Evolutionary conservation across 805 yeast species (phyloP).

Genomic region (Yamadazyma sp.): DNA sequence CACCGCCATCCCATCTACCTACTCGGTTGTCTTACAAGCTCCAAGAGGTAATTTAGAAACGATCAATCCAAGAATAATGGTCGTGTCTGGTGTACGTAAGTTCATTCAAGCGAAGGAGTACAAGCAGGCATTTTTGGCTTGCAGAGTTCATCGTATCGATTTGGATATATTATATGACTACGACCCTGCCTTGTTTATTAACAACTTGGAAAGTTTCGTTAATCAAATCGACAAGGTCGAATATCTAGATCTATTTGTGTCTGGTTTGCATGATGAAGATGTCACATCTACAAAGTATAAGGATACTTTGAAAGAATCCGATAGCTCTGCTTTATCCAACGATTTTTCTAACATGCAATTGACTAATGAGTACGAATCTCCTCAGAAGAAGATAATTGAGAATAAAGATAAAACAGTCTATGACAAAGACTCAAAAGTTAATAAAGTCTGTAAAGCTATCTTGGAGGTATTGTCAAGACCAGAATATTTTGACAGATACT

Average conservation of each 20-base stretch:
- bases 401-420: constrained; percentile 40
- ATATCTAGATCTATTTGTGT: constrained; percentile 80
- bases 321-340: constrained; percentile 10
- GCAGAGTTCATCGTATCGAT: constrained; percentile 90
- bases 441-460: constrained; percentile 72
- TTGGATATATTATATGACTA: constrained; percentile 88
- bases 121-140: constrained; percentile 71
- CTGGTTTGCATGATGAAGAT: constrained; percentile 83
- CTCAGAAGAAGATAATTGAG: constrained; percentile 33
- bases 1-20: constrained; percentile 75
- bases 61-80: constrained; percentile 89
- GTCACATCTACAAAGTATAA: constrained; percentile 78
- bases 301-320: constrained; percentile 53
- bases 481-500: constrained; percentile 53
- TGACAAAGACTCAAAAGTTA: constrained; percentile 57
- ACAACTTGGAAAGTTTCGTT: constrained; percentile 65
- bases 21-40: constrained; percentile 85
- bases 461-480: constrained; percentile 54
- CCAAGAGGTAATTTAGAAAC: constrained; percentile 97
- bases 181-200: constrained; percentile 65
- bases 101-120: constrained; percentile 60
- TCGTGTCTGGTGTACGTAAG: constrained; percentile 75
- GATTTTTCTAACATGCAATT: constrained; percentile 15
- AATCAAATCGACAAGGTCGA: constrained; percentile 70
- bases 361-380: constrained; percentile 15